Base-by-base conservation (phyloP, 73 alveolate genomes). In the Blepharisma stoltei region DNA sequence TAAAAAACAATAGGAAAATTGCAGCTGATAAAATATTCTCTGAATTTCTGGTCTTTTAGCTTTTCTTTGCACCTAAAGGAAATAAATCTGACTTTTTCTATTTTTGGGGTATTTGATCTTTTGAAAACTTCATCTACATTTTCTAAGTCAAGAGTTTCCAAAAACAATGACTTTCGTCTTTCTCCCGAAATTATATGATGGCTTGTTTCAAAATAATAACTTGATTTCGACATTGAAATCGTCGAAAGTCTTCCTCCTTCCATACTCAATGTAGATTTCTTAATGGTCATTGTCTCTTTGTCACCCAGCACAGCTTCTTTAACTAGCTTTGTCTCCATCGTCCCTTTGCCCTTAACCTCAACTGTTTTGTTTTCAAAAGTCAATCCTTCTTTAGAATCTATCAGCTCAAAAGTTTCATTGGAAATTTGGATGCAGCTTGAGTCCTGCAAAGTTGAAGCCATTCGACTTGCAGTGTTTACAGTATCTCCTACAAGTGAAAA, bases 401-500 rank as follows among this genome's bases (percentile, higher is more conserved):
- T 46, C 14, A 14, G 23, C 11, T 46, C 23, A 23, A 7, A 43
- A 69, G 79, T 69, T 0, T 9, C 21, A 14, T 69, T 25, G 20
- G 79, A 69, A 1, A 69, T 69, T 43, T 46, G 55, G 55, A 69
- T 69, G 14, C 27, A 7, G 41, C n/a, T 69, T 14, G 79, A n/a
- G 11, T 43, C 67, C 2, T 18, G 55, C 14, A 18, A 38, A 9
- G n/a, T 18, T 9, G 67, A 9, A 38, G 67, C 55, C 93, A 96
- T 97, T 84, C 99, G 88, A 60, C 98, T 91, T 27, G 99, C 97
- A 46, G 98, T 97, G 89, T 97, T 96, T 37, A 97, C 99, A 20
- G 99, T 95, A 86, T 96, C 99, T 25, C 99, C 99, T 32, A 97
- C 94, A 46, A 97, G 86, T 25, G 98, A 90, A 89, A 96, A 97